Base-by-base conservation (phyloP, 768 basidiomycete genomes). In the Nevesoporus exiguus region DNA sequence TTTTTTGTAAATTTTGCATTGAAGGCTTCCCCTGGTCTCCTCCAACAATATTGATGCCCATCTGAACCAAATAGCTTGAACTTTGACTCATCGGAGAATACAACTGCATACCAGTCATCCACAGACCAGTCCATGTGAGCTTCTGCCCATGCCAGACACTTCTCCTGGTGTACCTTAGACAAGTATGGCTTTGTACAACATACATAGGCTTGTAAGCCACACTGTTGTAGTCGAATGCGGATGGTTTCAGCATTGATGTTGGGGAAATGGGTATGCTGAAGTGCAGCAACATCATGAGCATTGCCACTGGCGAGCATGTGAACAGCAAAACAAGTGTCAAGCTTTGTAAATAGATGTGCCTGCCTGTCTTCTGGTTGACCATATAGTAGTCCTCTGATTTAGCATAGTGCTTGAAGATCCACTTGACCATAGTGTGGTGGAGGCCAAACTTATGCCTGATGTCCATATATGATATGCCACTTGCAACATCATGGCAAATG, bases 41-140 rank as follows among this genome's bases (percentile, higher is more conserved):
- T n/a, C n/a, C n/a, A n/a, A n/a, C n/a, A n/a, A n/a, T n/a, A n/a
- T n/a, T n/a, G n/a, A n/a, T n/a, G n/a, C n/a, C n/a, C n/a, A n/a
- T n/a, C n/a, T n/a, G n/a, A n/a, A n/a, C n/a, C n/a, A n/a, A n/a
- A n/a, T n/a, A n/a, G n/a, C n/a, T n/a, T n/a, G n/a, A n/a, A n/a
- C n/a, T n/a, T n/a, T 37, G 36, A 37, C 15, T 54, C 68, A 73
- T 34, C 33, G 10, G 33, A 34, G 33, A 34, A 34, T 6, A 61
- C 53, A 3, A 74, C 63, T 1, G 22, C 43, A 7, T 41, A 15
- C 71, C 71, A 74, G 54, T 71, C n/a, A n/a, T n/a, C n/a, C n/a
- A n/a, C n/a, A n/a, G n/a, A n/a, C n/a, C n/a, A n/a, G n/a, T n/a
- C n/a, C 48, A 13, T 66, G 60, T 66, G 61, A 4, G 57, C 58